phyloP scores from a whole-genome alignment of 2,329 filamentous ascomycete genomes.

The Nemania diffusa region DNA sequence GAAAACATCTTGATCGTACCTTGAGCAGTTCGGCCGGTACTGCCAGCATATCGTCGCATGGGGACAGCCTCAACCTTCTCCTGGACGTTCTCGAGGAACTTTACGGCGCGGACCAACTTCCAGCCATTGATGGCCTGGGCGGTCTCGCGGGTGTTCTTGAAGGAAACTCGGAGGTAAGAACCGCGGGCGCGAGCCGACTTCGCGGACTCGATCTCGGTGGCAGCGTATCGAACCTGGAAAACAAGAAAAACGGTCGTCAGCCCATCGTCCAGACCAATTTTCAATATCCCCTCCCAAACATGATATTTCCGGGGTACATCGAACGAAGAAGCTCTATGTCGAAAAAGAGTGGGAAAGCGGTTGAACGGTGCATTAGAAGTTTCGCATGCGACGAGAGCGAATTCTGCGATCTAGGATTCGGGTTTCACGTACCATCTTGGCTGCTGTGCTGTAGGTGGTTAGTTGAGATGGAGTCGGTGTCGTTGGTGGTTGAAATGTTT shows the following conservation, averaged over 20 bases:
- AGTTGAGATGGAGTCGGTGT: conserved; percentile 64
- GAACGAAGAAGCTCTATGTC: background rate
- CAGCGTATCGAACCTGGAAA: conserved; percentile 91
- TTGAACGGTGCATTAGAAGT: conserved; percentile 46
- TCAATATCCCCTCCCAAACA: conserved; percentile 9
- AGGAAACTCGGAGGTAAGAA: conserved; percentile 98
- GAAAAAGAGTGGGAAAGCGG: conserved; percentile 22
- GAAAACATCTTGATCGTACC: conserved; percentile 72
- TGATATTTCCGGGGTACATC: conserved; percentile 24
- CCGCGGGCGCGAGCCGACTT: conserved; percentile 98
- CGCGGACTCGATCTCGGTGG: conserved; percentile 83
- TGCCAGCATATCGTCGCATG: conserved; percentile 96
- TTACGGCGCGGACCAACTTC: conserved; percentile 94
- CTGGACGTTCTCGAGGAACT: conserved; percentile 98
- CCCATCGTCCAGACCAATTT: conserved; percentile 31
- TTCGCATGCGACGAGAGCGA: conserved; percentile 20
- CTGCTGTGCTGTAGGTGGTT: conserved; percentile 61
- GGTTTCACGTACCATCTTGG: conserved; percentile 63
- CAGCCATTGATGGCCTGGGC: conserved; percentile 99
- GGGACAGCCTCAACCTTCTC: conserved; percentile 97
- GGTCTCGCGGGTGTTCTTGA: conserved; percentile 99
- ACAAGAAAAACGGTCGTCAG: conserved; percentile 39
- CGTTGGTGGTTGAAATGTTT: conserved; percentile 60
- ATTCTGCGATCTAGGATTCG: conserved; percentile 13
- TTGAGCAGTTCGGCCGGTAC: conserved; percentile 96